phyloP scores from a whole-genome alignment of 257 asterid species.

The Capsicum rhomboideum region DNA sequence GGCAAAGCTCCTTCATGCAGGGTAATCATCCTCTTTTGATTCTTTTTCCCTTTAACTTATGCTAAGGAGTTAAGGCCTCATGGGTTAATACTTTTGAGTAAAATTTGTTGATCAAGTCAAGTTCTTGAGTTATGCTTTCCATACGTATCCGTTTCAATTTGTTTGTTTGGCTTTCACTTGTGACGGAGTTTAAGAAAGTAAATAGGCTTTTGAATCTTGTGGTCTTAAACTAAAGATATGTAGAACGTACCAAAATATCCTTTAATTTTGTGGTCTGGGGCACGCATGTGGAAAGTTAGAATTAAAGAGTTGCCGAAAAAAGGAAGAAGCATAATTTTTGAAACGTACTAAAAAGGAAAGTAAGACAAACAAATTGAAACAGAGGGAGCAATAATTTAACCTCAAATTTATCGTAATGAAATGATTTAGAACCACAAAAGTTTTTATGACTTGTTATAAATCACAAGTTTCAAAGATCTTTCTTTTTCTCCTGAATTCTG shows the following conservation, averaged over 20 bases:
- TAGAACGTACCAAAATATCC: no score
- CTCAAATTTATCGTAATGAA: neutral
- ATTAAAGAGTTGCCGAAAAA: no score
- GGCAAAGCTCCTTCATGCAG: constrained; percentile 24
- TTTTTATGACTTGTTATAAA: neutral
- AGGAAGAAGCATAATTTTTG: no score
- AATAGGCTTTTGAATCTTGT: no score
- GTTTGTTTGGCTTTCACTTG: neutral
- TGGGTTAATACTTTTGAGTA: neutral
- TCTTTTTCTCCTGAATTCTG: neutral
- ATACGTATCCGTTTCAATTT: neutral
- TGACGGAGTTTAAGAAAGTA: no score
- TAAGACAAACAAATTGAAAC: no score
- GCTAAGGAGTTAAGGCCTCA: neutral
- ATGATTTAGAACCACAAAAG: neutral
- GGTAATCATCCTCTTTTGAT: constrained; percentile 11
- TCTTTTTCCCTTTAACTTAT: neutral
- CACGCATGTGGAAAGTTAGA: no score
- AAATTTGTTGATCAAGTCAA: neutral
- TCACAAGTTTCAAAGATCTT: neutral
- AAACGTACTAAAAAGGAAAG: no score
- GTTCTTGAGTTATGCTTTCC: neutral
- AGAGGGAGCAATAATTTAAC: neutral
- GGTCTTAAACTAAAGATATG: no score
- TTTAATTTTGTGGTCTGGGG: no score